Evolutionary conservation across 768 basidiomycete species (phyloP).

Genomic region (Amyloporia xantha): DNA sequence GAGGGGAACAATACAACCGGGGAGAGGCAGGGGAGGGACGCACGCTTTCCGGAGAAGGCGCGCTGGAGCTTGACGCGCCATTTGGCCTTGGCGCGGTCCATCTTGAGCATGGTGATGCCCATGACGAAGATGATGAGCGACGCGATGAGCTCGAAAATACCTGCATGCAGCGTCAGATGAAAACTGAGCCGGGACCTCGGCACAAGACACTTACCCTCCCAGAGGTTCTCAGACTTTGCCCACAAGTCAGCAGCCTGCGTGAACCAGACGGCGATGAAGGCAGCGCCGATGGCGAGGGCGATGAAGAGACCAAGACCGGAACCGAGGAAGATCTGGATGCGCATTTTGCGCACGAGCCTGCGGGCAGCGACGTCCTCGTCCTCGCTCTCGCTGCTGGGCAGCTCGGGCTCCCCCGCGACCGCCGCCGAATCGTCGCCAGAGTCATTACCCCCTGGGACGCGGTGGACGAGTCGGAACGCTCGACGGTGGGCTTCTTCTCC

Average conservation of each 20-base stretch:
- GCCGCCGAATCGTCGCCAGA: no score
- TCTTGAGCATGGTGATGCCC: conserved; percentile 91
- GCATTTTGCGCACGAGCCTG: conserved; percentile 58
- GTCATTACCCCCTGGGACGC: no score
- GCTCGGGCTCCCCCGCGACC: conserved; percentile 12
- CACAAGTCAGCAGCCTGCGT: conserved; percentile 83
- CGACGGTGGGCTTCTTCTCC: background rate
- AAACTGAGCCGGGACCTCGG: conserved; percentile 1
- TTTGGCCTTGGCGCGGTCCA: conserved; percentile 90
- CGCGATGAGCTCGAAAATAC: conserved; percentile 65
- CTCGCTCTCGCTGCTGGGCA: conserved; percentile 19
- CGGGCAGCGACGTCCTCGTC: conserved; percentile 20
- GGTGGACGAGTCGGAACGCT: conserved; percentile 8
- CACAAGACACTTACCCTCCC: conserved; percentile 69
- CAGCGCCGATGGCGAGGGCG: conserved; percentile 78
- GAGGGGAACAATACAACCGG: background rate
- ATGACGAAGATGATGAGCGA: conserved; percentile 84
- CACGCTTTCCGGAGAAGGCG: conserved; percentile 63
- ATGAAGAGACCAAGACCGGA: conserved; percentile 67
- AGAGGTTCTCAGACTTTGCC: conserved; percentile 76
- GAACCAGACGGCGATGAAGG: conserved; percentile 94
- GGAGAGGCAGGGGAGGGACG: conserved; percentile 15
- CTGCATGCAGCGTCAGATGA: conserved; percentile 26
- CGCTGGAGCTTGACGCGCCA: conserved; percentile 86
- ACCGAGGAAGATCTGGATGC: conserved; percentile 75